phyloP scores from a whole-genome alignment of 2,329 filamentous ascomycete genomes.

The Westerdykella sp. region DNA sequence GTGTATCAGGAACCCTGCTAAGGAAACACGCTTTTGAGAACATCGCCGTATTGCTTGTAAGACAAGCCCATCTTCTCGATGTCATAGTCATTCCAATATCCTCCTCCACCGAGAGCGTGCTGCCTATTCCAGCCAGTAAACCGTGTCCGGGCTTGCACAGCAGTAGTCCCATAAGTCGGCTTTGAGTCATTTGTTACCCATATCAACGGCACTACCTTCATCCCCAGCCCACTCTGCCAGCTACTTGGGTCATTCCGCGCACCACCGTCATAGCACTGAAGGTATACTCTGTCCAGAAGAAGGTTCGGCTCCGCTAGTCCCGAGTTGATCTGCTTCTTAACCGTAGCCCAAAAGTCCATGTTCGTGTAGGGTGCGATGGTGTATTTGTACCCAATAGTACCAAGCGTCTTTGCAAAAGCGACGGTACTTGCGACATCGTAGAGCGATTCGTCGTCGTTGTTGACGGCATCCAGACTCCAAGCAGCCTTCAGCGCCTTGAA shows the following conservation, averaged over 20 bases:
- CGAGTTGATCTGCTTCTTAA: slow-evolving; percentile 20
- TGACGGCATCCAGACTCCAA: slow-evolving; percentile 43
- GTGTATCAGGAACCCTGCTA: background rate
- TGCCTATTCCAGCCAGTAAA: slow-evolving; percentile 33
- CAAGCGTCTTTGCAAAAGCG: slow-evolving; percentile 41
- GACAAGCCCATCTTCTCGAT: slow-evolving; percentile 42
- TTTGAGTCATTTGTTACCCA: slow-evolving; percentile 47
- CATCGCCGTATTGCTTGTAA: slow-evolving; percentile 32
- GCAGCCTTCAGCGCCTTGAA: slow-evolving; percentile 38
- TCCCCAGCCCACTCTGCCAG: slow-evolving; percentile 37
- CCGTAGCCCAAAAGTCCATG: slow-evolving; percentile 33
- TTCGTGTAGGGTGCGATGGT: slow-evolving; percentile 43
- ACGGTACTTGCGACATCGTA: slow-evolving; percentile 42
- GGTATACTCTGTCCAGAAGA: slow-evolving; percentile 39
- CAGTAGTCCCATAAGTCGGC: slow-evolving; percentile 36
- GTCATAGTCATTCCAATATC: slow-evolving; percentile 46
- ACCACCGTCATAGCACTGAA: slow-evolving; percentile 45
- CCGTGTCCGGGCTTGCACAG: slow-evolving; percentile 32
- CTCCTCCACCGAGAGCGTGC: slow-evolving; percentile 35
- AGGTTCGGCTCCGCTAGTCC: slow-evolving; percentile 25
- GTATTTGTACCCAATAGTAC: slow-evolving; percentile 39
- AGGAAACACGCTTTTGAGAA: slow-evolving; percentile 12
- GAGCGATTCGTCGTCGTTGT: slow-evolving; percentile 44
- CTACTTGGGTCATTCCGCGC: slow-evolving; percentile 37
- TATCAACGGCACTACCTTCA: slow-evolving; percentile 41